These are phyloP conservation scores for Knufia petricola DNA, from an alignment of 2,329 filamentous ascomycete species.

Conservation along the genomic window DNA sequence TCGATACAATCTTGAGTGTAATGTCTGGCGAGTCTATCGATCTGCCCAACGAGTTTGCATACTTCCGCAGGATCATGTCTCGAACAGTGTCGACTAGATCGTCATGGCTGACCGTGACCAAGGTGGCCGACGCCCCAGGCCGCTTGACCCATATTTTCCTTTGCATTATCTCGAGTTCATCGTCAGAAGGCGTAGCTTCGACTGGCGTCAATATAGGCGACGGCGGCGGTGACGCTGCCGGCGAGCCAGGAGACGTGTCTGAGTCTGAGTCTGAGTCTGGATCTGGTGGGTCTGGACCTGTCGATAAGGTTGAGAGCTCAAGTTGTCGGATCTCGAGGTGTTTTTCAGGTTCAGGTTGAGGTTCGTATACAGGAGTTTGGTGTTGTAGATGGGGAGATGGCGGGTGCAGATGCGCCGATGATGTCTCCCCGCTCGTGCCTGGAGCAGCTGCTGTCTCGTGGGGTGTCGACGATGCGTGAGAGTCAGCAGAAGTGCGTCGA, in stretches of 20 bases:
- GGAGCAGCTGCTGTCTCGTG: not conserved
- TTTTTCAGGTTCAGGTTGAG: not conserved
- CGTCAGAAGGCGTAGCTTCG: conserved; percentile 11
- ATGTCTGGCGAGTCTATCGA: conserved; percentile 88
- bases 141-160: conserved; percentile 93
- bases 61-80: conserved; percentile 86
- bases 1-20: conserved; percentile 63
- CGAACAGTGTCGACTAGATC: conserved; percentile 91
- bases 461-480: not conserved
- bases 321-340: not conserved
- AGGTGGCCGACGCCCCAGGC: conserved; percentile 72
- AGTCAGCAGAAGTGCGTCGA: not conserved
- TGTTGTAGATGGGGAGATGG: not conserved
- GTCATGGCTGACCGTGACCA: conserved; percentile 75
- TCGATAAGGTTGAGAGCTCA: not conserved
- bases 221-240: conserved; percentile 12
- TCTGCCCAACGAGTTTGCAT: conserved; percentile 80
- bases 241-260: not conserved
- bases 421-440: not conserved
- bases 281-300: not conserved
- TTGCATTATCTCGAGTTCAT: conserved; percentile 26
- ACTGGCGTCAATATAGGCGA: conserved; percentile 15
- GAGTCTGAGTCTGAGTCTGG: not conserved
- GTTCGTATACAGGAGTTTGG: not conserved
- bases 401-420: not conserved